A percentile compares a stretch with the other conserved stretches of the same genome.
Conservation (phyloP, 306 rosid genomes). For the Sophora flavescens region DNA sequence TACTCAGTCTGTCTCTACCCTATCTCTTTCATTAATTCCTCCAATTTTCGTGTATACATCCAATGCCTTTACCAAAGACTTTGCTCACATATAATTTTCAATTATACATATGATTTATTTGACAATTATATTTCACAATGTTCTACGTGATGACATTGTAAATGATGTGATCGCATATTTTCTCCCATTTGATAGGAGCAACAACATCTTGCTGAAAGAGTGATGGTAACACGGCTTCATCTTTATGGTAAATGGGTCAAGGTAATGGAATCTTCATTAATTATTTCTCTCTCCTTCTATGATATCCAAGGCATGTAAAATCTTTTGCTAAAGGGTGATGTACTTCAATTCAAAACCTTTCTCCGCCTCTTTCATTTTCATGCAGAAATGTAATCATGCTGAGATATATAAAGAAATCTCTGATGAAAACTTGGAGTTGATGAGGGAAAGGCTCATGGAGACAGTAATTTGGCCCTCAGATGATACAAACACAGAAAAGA, state of each 20-base stretch:
- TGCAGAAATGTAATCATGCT: constrained; percentile 95
- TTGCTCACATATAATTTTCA: constrained; percentile 9
- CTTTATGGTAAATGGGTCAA: constrained; percentile 93
- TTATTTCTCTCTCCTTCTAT: neutral
- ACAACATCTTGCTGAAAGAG: constrained; percentile 95
- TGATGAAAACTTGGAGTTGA: constrained; percentile 83
- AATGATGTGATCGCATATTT: constrained; percentile 21
- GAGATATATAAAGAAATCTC: constrained; percentile 87
- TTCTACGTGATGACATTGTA: constrained; percentile 2
- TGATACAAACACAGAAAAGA: constrained; percentile 84
- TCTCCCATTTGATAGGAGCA: constrained; percentile 65
- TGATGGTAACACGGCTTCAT: constrained; percentile 93
- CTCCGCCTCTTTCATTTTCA: neutral
- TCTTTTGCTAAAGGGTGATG: neutral
- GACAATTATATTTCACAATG: neutral
- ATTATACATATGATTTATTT: constrained; percentile 7
- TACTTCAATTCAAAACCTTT: neutral
- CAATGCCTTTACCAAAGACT: neutral
- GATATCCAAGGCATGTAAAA: constrained; percentile 18
- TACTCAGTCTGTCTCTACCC: neutral
- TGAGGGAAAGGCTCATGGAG: constrained; percentile 92
- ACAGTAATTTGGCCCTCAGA: constrained; percentile 99
- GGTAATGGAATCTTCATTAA: constrained; percentile 56
- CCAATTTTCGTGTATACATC: neutral
- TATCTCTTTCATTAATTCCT: neutral